Evolutionary conservation across 2,329 filamentous ascomycete genomes (phyloP), one percentile per base, ranked within the genome.

Genomic region (Penicillium expansum): DNA sequence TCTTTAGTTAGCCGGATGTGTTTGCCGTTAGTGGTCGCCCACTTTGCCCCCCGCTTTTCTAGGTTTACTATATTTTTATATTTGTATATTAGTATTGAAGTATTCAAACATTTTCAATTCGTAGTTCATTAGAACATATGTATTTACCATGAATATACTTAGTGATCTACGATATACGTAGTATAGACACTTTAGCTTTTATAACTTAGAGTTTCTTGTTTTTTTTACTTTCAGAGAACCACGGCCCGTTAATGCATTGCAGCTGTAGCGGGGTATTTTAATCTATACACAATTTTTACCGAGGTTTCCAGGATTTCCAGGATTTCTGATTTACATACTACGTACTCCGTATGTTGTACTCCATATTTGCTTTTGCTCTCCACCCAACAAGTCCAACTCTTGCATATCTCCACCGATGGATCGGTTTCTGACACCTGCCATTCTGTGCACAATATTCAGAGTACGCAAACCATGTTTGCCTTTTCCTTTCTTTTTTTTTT

Each of bases 171-270:
- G n/a, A n/a, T 24, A 24, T 24, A 24, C 24, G 24, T 24, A 24
- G 3, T 24, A 39, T 39, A 39, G 37, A 11, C 41, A n/a, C 9
- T 24, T 44, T 30, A 32, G 4, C 42, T 20, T 45, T 22, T 16
- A 32, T 47, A 22, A 6, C 14, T 33, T 33, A 20, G 16, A 22
- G 0, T 14, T 22, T 13, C 13, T 14, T 4, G 10, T 13, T 33
- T 20, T 33, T 47, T 33, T 47, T 24, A 24, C 22, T 10, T 27
- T 38, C 18, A 32, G 27, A 42, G 14, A 43, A 24, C 7, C 20
- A 53, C 50, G 32, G 32, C 41, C 50, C 39, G 50, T 18, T 13
- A 22, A 9, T 53, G 42, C 50, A 53, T 53, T 53, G 50, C 42
- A 48, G 50, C 14, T 47, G 16, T 43, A 37, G 39, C 22, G 27